phyloP scores from a whole-genome alignment of 331 rosid genomes.

The Quercus phellos region DNA sequence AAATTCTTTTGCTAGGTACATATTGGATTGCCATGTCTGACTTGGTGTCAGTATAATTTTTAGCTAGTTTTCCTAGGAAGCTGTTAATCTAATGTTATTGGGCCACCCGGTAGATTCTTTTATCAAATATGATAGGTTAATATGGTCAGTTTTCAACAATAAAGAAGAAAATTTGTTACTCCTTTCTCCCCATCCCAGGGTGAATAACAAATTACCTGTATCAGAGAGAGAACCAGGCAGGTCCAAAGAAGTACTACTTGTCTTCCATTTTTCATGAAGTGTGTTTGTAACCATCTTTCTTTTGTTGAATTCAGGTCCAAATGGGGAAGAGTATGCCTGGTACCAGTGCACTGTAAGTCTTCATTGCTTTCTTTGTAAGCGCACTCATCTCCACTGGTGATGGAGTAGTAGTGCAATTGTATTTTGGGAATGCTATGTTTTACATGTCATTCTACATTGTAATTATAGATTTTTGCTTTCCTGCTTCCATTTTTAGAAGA shows the following conservation, averaged over 20 bases:
- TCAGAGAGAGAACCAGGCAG: background rate
- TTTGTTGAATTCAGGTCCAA: slow-evolving; percentile 70
- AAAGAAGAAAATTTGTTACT: background rate
- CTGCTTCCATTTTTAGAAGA: background rate
- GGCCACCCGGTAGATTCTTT: background rate
- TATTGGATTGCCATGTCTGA: background rate
- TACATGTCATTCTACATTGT: background rate
- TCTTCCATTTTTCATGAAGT: background rate
- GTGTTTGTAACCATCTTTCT: background rate
- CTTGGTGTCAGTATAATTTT: background rate
- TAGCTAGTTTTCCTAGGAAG: background rate
- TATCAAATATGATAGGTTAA: background rate
- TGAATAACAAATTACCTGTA: background rate
- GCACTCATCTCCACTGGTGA: background rate
- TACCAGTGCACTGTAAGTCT: slow-evolving; percentile 88
- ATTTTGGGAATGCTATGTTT: background rate
- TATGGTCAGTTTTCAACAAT: background rate
- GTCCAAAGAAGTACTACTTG: background rate
- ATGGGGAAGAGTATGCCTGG: slow-evolving; percentile 94
- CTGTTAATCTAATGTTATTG: background rate
- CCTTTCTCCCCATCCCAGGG: background rate
- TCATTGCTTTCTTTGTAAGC: slow-evolving; percentile 9
- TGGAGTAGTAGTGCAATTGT: background rate
- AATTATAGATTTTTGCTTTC: slow-evolving; percentile 12
- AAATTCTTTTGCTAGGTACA: background rate